Base-by-base conservation (phyloP, 1,284 basidiomycete genomes). In the Trametes hirsuta region DNA sequence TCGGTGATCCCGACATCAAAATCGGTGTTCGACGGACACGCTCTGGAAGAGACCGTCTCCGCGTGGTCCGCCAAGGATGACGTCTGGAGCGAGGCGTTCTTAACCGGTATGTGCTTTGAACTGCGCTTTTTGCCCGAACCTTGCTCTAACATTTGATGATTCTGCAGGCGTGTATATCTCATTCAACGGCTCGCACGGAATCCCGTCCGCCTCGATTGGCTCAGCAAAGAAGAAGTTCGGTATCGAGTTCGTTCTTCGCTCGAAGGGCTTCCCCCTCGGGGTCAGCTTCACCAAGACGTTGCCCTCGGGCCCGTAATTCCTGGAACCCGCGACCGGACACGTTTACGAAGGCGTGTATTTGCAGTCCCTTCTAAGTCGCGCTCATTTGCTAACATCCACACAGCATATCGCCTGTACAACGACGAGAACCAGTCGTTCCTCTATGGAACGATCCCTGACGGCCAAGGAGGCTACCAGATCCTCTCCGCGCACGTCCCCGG, bases 401-500 rank as follows among this genome's bases (percentile, higher is more conserved):
- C 39, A 72, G 72, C 64, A 1, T 69, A 61, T 49, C 69, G 71
- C 5, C 46, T 74, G 11, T 74, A 72, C 64, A 69, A 68, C 52
- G 72, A 74, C 62, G 69, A 71, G 53, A 64, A 72, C 37, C 71
- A 72, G 42, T 63, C 72, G 1, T 74, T 72, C 59, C 37, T 72
- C 15, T 74, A 74, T 44, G 71, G 72, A 15, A 70, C 68, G 10
- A 63, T 72, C 2, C 65, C 71, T 6, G 67, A 72, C 47, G 65
- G 61, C 2, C 48, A 63, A 0, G 70, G 67, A 18, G 68, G 71
- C 0, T 74, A 65, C 55, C 53, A 64, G 30, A 57, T 71, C 30
- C 66, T 72, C 6, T 62, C 69, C 11, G 72, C 69, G 8, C 67
- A 68, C 58, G 55, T 68, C 14, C 62, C 65, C 6, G 71, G 72